Conservation (phyloP, 2,329 filamentous ascomycete genomes). For the Diplodia corticola region DNA sequence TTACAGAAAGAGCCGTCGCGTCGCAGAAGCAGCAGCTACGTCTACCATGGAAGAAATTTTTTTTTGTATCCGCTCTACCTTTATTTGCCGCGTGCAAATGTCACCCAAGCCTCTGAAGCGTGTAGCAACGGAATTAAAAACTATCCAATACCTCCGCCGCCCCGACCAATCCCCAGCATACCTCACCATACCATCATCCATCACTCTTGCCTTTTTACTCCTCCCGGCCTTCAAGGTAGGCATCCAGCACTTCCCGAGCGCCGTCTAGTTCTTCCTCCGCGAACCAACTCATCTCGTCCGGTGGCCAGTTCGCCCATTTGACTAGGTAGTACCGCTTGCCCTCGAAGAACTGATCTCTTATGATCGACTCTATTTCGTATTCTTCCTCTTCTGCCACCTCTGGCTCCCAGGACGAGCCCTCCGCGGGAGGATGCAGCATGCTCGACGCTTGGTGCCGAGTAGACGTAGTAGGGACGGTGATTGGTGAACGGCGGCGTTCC, state of each 20-base stretch:
- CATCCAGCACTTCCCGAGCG: background rate
- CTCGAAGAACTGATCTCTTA: background rate
- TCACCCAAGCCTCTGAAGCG: too few relatives aligned
- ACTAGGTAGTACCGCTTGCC: background rate
- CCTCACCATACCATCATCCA: too few relatives aligned
- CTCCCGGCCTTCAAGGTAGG: background rate
- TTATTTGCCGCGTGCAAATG: too few relatives aligned
- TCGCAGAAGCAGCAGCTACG: too few relatives aligned
- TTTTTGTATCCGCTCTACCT: too few relatives aligned
- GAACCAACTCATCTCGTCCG: conserved; percentile 1
- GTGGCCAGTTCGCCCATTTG: conserved; percentile 2
- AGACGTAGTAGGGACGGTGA: background rate
- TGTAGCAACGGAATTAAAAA: too few relatives aligned
- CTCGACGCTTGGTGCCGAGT: background rate
- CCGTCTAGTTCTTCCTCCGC: background rate
- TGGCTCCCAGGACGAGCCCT: background rate
- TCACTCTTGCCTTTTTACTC: background rate
- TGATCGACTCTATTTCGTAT: background rate
- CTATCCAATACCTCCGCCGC: too few relatives aligned
- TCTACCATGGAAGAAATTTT: too few relatives aligned
- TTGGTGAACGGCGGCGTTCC: background rate
- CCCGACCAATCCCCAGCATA: too few relatives aligned
- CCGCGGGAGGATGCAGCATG: conserved; percentile 2
- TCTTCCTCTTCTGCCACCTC: background rate
- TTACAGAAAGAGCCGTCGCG: too few relatives aligned